These are phyloP conservation scores for Clonostachys sp. DNA, from an alignment of 2,329 filamentous ascomycete species.

Conservation along the genomic window DNA sequence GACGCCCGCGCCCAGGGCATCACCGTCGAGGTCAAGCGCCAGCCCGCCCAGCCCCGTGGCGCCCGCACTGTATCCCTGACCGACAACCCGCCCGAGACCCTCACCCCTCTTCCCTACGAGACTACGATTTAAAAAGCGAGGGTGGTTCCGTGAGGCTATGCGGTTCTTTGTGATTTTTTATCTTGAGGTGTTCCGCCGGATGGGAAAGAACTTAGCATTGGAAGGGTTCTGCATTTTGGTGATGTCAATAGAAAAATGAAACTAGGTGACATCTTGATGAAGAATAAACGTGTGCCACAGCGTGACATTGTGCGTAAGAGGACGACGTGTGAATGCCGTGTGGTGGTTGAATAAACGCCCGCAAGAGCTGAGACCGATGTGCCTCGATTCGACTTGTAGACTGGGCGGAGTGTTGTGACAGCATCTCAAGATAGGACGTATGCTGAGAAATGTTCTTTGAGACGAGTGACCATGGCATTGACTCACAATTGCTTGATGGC, in stretches of 20 bases:
- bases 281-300: too few species aligned
- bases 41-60: slow-evolving; percentile 73
- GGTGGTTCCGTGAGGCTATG: slow-evolving; percentile 1
- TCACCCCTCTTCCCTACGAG: slow-evolving; percentile 92
- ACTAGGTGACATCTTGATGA: slow-evolving; percentile 23
- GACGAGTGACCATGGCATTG: too few species aligned
- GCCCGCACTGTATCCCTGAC: slow-evolving; percentile 74
- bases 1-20: slow-evolving; percentile 87
- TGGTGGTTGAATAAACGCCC: too few species aligned
- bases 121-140: slow-evolving; percentile 77
- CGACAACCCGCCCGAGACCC: slow-evolving; percentile 85
- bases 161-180: slow-evolving; percentile 25
- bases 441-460: too few species aligned
- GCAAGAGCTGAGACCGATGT: too few species aligned
- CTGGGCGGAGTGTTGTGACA: too few species aligned
- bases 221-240: slow-evolving; percentile 31
- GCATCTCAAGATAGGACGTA: too few species aligned
- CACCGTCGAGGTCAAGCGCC: slow-evolving; percentile 89
- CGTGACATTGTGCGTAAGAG: too few species aligned
- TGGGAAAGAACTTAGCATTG: slow-evolving; percentile 37
- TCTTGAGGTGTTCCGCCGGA: slow-evolving; percentile 36
- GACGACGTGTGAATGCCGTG: too few species aligned
- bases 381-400: too few species aligned
- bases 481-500: too few species aligned
- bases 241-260: slow-evolving; percentile 33